phyloP scores from a whole-genome alignment of 805 yeast genomes.

The Ogataea degrootiae region DNA sequence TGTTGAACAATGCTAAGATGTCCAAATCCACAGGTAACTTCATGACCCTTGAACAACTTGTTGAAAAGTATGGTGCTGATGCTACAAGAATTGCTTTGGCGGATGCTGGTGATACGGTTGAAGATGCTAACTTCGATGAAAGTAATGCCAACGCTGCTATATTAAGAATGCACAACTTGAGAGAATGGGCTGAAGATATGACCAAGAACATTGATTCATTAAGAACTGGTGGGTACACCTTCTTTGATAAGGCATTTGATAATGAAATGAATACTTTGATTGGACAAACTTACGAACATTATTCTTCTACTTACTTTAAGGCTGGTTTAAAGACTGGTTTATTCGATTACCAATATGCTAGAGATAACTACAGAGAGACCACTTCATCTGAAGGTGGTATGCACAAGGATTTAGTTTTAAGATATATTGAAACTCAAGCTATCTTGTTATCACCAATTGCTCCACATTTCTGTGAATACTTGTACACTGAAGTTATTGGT shows the following conservation, averaged over 20 bases:
- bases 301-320: constrained; percentile 72
- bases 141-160: constrained; percentile 96
- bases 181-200: constrained; percentile 91
- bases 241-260: constrained; percentile 87
- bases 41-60: constrained; percentile 80
- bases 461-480: constrained; percentile 91
- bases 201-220: constrained; percentile 46
- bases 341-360: constrained; percentile 89
- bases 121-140: constrained; percentile 98
- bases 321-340: constrained; percentile 85
- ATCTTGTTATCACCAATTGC: constrained; percentile 86
- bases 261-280: constrained; percentile 86
- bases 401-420: constrained; percentile 77
- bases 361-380: constrained; percentile 94
- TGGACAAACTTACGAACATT: constrained; percentile 67
- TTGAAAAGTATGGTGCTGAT: constrained; percentile 92
- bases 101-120: constrained; percentile 96
- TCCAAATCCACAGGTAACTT: constrained; percentile 97
- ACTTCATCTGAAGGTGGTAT: constrained; percentile 50
- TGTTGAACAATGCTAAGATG: constrained; percentile 97
- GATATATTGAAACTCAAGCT: constrained; percentile 83
- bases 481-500: constrained; percentile 78
- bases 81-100: constrained; percentile 96
- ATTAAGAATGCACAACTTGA: constrained; percentile 83
- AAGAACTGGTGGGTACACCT: constrained; percentile 54